phyloP scores from a whole-genome alignment of 148 eudicot genomes.

The Vaccinium vitisidaea region DNA sequence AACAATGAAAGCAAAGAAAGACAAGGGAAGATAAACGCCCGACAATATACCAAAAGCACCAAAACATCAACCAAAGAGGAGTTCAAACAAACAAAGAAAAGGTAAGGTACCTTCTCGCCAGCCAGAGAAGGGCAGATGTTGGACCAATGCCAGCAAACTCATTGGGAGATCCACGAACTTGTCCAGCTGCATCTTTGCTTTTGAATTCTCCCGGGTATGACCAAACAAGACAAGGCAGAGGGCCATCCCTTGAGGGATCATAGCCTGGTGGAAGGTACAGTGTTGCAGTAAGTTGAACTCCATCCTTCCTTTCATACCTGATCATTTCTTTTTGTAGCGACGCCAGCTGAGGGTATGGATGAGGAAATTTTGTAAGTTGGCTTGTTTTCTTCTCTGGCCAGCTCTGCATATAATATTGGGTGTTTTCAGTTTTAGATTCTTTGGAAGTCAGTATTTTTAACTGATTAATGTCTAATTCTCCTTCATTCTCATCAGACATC shows the following conservation, averaged over 20 bases:
- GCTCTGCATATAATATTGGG: constrained; percentile 76
- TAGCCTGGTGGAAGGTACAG: constrained; percentile 92
- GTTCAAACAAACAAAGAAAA: constrained; percentile 12
- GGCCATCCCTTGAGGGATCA: constrained; percentile 77
- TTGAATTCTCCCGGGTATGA: constrained; percentile 97
- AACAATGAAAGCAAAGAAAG: constrained; percentile 4
- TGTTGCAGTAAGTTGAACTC: constrained; percentile 96
- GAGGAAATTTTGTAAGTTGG: constrained; percentile 85
- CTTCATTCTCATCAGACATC: constrained; percentile 80
- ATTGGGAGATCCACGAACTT: constrained; percentile 97
- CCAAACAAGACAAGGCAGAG: constrained; percentile 94
- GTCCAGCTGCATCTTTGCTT: constrained; percentile 93
- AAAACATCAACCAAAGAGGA: not conserved
- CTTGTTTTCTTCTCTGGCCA: constrained; percentile 71
- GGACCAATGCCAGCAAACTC: constrained; percentile 94
- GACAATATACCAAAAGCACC: not conserved
- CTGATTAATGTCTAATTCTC: constrained; percentile 58
- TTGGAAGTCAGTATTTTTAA: constrained; percentile 80
- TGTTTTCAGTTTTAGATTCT: constrained; percentile 95
- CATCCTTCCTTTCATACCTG: constrained; percentile 86
- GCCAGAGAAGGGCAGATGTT: constrained; percentile 93
- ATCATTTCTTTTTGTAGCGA: constrained; percentile 93
- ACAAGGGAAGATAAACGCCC: constrained; percentile 32
- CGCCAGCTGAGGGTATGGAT: constrained; percentile 92
- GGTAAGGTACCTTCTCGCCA: constrained; percentile 63